These are phyloP conservation scores for Aspergillus versicolor DNA, from an alignment of 2,329 filamentous ascomycete species.

Conservation along the genomic window DNA sequence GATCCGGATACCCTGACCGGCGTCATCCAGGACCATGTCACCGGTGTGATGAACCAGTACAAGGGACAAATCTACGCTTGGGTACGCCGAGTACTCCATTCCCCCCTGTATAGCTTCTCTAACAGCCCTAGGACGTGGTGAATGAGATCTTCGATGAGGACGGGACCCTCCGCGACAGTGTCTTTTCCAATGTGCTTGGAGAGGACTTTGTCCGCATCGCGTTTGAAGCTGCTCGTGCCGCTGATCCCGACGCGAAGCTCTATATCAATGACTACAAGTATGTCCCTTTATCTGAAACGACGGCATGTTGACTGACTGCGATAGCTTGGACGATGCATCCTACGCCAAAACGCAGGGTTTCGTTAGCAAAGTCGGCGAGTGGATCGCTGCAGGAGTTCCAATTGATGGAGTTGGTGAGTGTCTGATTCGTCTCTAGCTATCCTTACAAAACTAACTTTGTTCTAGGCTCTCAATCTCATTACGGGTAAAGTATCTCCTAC, in stretches of 20 bases:
- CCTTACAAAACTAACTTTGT: too few species aligned
- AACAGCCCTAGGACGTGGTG: too few species aligned
- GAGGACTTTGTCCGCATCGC: slow-evolving; percentile 48
- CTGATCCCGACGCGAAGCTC: slow-evolving; percentile 57
- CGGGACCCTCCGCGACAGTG: slow-evolving; percentile 40
- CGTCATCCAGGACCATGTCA: slow-evolving; percentile 52
- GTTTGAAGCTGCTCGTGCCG: slow-evolving; percentile 49
- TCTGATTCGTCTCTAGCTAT: too few species aligned
- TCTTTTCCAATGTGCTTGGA: slow-evolving; percentile 47
- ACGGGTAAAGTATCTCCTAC: too few species aligned
- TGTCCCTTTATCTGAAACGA: too few species aligned
- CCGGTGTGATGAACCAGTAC: slow-evolving; percentile 36
- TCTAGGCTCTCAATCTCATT: too few species aligned
- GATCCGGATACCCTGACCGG: slow-evolving; percentile 51
- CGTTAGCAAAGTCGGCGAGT: too few species aligned
- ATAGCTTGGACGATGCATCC: too few species aligned
- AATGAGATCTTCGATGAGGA: slow-evolving; percentile 46
- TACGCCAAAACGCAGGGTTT: too few species aligned
- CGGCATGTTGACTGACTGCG: too few species aligned
- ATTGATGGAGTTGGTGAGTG: too few species aligned
- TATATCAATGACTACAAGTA: slow-evolving; percentile 37
- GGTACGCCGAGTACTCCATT: slow-evolving; percentile 30
- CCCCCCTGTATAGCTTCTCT: background rate
- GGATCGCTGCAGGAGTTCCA: too few species aligned
- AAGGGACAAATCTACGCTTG: slow-evolving; percentile 35